These are phyloP conservation scores for Sabuloglossum arenarium DNA, from an alignment of 495 filamentous ascomycete genomes.

Conservation along the genomic window DNA sequence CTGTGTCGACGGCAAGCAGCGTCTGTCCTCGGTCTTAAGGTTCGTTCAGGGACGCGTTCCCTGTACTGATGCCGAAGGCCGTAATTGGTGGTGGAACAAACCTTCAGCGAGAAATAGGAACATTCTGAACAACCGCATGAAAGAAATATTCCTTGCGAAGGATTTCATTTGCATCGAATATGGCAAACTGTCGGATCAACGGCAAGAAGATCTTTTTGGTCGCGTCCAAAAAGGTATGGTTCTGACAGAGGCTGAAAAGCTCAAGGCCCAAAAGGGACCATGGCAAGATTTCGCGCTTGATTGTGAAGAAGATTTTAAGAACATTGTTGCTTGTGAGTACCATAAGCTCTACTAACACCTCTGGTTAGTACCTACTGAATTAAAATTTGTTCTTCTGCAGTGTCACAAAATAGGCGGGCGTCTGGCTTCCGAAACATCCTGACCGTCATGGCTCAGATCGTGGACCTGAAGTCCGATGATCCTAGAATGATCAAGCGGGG, in stretches of 20 bases:
- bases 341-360: constrained; percentile 6
- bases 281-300: constrained; percentile 24
- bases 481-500: constrained; percentile 2
- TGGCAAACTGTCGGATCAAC: constrained; percentile 15
- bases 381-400: background rate
- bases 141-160: constrained; percentile 16
- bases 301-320: constrained; percentile 20
- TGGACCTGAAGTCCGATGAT: background rate
- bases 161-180: constrained; percentile 24
- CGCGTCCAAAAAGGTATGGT: constrained; percentile 25
- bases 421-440: constrained; percentile 4
- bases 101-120: constrained; percentile 8
- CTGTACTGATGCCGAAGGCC: constrained; percentile 16
- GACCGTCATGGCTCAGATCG: background rate
- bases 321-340: constrained; percentile 17
- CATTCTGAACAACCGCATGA: constrained; percentile 13
- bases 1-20: constrained; percentile 30
- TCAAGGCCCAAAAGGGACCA: constrained; percentile 22
- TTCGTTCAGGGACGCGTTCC: constrained; percentile 26
- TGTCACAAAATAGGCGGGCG: background rate
- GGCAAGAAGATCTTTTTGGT: constrained; percentile 29
- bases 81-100: constrained; percentile 14
- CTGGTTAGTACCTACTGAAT: background rate
- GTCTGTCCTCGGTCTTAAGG: constrained; percentile 22
- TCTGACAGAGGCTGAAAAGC: constrained; percentile 27